Evolutionary conservation across 169 alveolate genomes (phyloP).

Genomic region (Cryptosporidium viatorum): DNA sequence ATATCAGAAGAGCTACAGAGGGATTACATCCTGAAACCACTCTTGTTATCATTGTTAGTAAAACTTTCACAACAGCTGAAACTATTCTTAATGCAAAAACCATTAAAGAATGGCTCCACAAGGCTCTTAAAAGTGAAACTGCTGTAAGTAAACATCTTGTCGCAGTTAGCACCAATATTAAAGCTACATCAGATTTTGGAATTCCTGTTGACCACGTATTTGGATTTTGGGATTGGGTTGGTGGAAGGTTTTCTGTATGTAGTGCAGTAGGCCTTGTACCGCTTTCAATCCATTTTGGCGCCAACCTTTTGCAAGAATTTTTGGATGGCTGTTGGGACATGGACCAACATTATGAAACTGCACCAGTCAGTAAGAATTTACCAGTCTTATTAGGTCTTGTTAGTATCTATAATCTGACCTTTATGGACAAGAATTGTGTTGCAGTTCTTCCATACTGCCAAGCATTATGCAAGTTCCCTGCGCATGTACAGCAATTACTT

Average conservation of each 20-base stretch:
- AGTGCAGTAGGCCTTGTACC: constrained; percentile 99
- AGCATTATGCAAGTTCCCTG: constrained; percentile 92
- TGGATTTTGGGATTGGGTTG: constrained; percentile 99
- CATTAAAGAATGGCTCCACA: constrained; percentile 90
- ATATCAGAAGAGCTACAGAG: constrained; percentile 90
- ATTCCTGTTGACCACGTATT: constrained; percentile 92
- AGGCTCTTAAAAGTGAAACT: constrained; percentile 80
- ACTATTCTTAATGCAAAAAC: constrained; percentile 97
- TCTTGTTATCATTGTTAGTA: constrained; percentile 92
- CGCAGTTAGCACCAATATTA: constrained; percentile 95
- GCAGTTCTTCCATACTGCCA: constrained; percentile 98
- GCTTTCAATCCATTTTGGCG: constrained; percentile 92
- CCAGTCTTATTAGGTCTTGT: constrained; percentile 95
- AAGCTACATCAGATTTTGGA: constrained; percentile 94
- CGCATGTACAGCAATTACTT: constrained; percentile 96
- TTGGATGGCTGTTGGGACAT: constrained; percentile 85
- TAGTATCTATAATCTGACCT: constrained; percentile 93
- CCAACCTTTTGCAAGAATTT: constrained; percentile 86
- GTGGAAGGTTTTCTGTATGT: constrained; percentile 97
- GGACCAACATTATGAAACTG: constrained; percentile 90
- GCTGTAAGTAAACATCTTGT: constrained; percentile 88
- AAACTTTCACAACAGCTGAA: constrained; percentile 99
- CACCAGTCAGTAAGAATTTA: constrained; percentile 87
- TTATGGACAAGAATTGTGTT: constrained; percentile 89
- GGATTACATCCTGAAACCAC: constrained; percentile 95